These are phyloP conservation scores for Lolium multiflorum DNA, from an alignment of 176 grass and related monocot species.

Conservation along the genomic window DNA sequence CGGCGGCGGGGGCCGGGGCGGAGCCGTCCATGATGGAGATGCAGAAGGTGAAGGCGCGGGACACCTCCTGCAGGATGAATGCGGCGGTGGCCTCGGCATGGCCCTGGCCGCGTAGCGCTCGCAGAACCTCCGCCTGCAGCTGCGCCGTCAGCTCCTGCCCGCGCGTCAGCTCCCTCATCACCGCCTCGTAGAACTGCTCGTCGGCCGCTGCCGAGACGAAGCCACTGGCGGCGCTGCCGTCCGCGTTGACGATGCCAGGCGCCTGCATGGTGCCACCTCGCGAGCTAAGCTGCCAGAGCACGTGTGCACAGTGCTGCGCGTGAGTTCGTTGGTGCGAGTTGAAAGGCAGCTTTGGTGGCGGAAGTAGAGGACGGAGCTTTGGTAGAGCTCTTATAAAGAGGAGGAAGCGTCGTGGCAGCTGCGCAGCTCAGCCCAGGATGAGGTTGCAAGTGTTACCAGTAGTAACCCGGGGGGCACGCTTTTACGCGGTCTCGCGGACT, in stretches of 20 bases:
- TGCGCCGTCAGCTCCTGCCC: constrained; percentile 54
- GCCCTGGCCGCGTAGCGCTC: constrained; percentile 47
- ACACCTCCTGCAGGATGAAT: constrained; percentile 55
- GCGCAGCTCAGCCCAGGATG: constrained; percentile 35
- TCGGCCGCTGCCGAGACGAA: background rate
- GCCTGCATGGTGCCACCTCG: constrained; percentile 41
- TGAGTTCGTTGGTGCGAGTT: constrained; percentile 3
- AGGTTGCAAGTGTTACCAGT: constrained; percentile 17
- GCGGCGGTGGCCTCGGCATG: constrained; percentile 57
- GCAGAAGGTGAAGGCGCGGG: constrained; percentile 56
- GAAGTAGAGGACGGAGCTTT: background rate
- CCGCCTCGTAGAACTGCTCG: constrained; percentile 42
- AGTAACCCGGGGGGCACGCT: background rate
- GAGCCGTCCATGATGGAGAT: constrained; percentile 44
- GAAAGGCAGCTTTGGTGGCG: constrained; percentile 12
- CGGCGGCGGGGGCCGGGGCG: background rate
- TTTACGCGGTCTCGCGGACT: constrained; percentile 54
- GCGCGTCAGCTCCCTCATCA: constrained; percentile 52
- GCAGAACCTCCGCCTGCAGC: constrained; percentile 43
- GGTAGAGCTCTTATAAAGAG: background rate
- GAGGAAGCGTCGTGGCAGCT: constrained; percentile 35
- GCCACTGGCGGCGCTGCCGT: constrained; percentile 14
- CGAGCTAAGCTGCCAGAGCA: background rate
- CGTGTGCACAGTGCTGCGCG: background rate
- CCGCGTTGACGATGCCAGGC: constrained; percentile 8